Base-by-base conservation (phyloP, 2,329 filamentous ascomycete genomes). In the Scytalidium lignicola region DNA sequence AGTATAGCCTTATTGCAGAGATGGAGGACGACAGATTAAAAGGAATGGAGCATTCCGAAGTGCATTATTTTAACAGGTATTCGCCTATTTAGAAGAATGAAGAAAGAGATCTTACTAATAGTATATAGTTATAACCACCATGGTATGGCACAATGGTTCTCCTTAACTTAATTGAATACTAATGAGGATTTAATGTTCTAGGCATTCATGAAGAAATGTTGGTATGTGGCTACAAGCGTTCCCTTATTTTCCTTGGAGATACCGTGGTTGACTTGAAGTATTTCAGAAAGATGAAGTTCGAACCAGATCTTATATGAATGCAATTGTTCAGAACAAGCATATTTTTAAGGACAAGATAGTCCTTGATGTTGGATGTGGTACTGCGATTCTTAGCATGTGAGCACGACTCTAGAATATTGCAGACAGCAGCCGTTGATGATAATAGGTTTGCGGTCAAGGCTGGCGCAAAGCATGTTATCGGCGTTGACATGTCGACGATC, bases 401-500 rank as follows among this genome's bases (percentile, higher is more conserved):
- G 83, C 69, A 53, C 51, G 48, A 57, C 54, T 45, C 37, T 37
- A 10, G 23, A 20, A 37, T 15, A 13, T 15, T 4, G 32, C 32
- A 37, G 32, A 15, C 7, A 5, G n/a, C 32, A 17, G 32, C 15
- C 15, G 32, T 37, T 37, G 32, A 37, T 37, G 32, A 15, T 37
- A 44, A 29, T 62, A 97, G 92, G 92, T 99, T 99, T 69, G 93
- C 93, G 49, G 91, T 89, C 53, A 91, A 87, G 74, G 91, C 93
- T 53, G 93, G 93, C 66, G 93, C 93, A 51, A 97, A 96, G 75
- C 93, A 99, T 71, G 93, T 99, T 60, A 95, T 97, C 59, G 93
- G 93, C 62, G 93, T 99, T 50, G 93, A 99, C 72, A 99, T 97
- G 92, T 99, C 93, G 28, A 96, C 92, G 61, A 99, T 99, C 71